phyloP scores from a whole-genome alignment of 345 rosid genomes.

The Eucalyptus leucophloia region DNA sequence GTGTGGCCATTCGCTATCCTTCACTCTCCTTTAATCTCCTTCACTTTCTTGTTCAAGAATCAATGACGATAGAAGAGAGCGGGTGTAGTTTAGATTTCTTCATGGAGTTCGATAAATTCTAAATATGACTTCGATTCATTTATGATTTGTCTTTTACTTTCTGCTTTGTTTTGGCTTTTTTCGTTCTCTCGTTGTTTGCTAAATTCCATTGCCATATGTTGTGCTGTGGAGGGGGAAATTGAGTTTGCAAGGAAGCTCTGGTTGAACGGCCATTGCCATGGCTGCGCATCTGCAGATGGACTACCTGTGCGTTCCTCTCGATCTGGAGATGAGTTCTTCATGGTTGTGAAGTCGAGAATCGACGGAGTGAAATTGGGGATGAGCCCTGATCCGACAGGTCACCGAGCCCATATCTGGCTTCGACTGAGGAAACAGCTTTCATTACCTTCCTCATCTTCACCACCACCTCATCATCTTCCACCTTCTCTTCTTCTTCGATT shows the following conservation, averaged over 20 bases:
- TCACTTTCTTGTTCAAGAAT: too few relatives aligned
- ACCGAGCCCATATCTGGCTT: not conserved
- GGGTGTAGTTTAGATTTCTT: not conserved
- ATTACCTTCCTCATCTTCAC: not conserved
- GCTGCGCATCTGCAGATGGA: not conserved
- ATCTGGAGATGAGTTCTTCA: not conserved
- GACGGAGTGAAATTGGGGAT: not conserved
- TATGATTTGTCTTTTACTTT: not conserved
- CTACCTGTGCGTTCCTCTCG: not conserved
- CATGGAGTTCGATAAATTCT: not conserved
- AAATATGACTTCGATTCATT: not conserved
- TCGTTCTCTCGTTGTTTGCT: not conserved
- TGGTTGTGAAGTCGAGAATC: not conserved
- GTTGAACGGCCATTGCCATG: not conserved
- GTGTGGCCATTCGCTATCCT: too few relatives aligned
- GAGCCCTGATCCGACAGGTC: not conserved
- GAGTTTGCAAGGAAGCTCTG: not conserved
- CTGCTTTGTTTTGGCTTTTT: too few relatives aligned
- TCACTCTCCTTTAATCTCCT: too few relatives aligned
- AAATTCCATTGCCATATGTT: not conserved
- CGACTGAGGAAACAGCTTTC: not conserved
- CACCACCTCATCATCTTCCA: not conserved
- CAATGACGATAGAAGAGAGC: too few relatives aligned
- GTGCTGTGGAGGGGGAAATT: not conserved
- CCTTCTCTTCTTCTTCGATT: not conserved